Evolutionary conservation across 768 basidiomycete genomes (phyloP), one percentile per base, ranked within the genome.

Genomic region (Collybia mongolica): DNA sequence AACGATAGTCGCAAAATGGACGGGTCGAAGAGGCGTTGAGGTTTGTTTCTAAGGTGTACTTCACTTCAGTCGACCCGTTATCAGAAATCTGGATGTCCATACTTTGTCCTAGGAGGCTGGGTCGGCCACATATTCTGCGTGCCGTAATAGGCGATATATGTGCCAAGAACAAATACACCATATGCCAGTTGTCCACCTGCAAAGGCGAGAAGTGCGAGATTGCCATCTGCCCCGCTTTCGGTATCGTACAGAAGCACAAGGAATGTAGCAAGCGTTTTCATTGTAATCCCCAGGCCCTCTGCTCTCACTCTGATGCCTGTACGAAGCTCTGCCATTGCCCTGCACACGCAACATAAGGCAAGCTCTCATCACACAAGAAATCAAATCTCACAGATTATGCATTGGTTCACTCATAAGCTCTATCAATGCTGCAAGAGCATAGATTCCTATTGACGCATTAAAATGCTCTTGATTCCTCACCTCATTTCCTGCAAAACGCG

Each of bases 361-460:
- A 32, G 36, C 28, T 19, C 6, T 41, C 46, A 65, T 7, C 41
- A 44, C 29, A 36, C 26, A 24, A 29, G 24, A 22, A 40, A 24
- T 32, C 6, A 23, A 32, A 20, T 42, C 82, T 66, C 63, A 86
- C 84, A 71, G 66, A 57, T 90, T 88, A 64, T 90, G 86, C 71
- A 85, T 76, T 3, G 94, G 94, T 66, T 98, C 96, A 38, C 85
- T 82, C 49, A 83, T 59, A 44, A 98, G 76, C 66, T 98, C 95
- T 40, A 83, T 56, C 24, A 92, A 58, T 2, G 91, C 89, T 0
- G 93, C 83, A 1, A 83, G 18, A 12, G 84, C 83, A 66, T 98
- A 97, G 8, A 90, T 65, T 1, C 65, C 59, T 26, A 95, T 76
- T 1, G 90, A 83, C 19, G 68, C 54, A 32, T 66, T 54, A 60